A percentile compares a stretch with the other conserved stretches of the same genome.
These are phyloP conservation scores for Syzygium aromaticum DNA, from an alignment of 345 rosid genomes.

Conservation along the genomic window DNA sequence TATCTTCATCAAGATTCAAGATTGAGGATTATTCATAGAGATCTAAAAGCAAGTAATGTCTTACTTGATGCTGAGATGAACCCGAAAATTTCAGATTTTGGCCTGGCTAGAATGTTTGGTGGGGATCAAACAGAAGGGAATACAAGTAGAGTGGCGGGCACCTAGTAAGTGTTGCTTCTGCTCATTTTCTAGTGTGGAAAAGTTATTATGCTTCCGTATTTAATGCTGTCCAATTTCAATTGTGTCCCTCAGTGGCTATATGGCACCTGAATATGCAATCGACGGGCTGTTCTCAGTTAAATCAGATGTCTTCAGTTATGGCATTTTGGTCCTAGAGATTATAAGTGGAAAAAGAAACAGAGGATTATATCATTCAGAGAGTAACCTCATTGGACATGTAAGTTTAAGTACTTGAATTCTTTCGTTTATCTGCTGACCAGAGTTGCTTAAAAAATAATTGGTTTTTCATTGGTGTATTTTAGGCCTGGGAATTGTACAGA, in stretches of 20 bases:
- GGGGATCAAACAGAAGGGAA: slow-evolving; percentile 29
- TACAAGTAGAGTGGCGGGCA: slow-evolving; percentile 41
- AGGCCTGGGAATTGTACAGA: slow-evolving; percentile 29
- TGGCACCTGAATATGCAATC: slow-evolving; percentile 45
- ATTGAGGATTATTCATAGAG: slow-evolving; percentile 43
- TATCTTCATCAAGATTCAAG: slow-evolving; percentile 46
- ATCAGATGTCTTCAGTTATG: slow-evolving; percentile 39
- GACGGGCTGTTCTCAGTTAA: slow-evolving; percentile 36
- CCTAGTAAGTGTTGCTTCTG: slow-evolving; percentile 26
- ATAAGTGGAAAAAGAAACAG: slow-evolving; percentile 29
- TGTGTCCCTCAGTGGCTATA: slow-evolving; percentile 25
- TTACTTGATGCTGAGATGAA: slow-evolving; percentile 28
- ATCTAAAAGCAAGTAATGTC: slow-evolving; percentile 38
- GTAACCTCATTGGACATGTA: slow-evolving; percentile 36
- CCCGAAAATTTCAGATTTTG: slow-evolving; percentile 43
- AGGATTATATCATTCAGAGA: slow-evolving; percentile 25
- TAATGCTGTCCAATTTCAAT: background rate
- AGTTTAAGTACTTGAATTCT: background rate
- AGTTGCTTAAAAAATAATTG: background rate
- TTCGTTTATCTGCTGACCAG: background rate
- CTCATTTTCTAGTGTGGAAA: background rate
- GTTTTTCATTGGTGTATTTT: background rate
- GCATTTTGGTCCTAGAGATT: slow-evolving; percentile 35
- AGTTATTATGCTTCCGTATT: background rate
- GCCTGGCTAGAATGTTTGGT: slow-evolving; percentile 42